Evolutionary conservation across 169 alveolate genomes (phyloP), one percentile per base, ranked within the genome.

Genomic region (Plasmodium chabaudi): DNA sequence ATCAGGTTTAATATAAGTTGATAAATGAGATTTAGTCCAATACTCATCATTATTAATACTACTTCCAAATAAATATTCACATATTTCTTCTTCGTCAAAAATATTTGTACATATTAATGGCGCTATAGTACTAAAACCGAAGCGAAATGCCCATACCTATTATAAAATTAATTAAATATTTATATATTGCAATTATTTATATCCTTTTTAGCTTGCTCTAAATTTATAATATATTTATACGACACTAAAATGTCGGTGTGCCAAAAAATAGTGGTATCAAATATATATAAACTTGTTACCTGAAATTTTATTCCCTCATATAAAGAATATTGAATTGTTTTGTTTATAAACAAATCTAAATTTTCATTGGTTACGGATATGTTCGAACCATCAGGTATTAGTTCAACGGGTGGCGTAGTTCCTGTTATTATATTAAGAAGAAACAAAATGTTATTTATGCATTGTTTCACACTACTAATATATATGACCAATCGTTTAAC

Each of bases 1-100:
- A 63, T 95, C 98, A 12, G 99, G 97, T 21, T 93, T 72, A 42
- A 97, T 88, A 72, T 94, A 94, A 53, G 94, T 96, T 72, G 87
- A 77, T 56, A 97, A 79, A 61, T 93, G 96, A 4, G 75, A 82
- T 72, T 42, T 49, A 2, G 94, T 93, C 96, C 96, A 93, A 70
- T 87, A 88, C 9, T 46, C 92, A 73, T 71, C 87, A 72, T 93
- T 93, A 39, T 84, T 92, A 55, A 65, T 57, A 44, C 60, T 65
- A 72, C 75, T 92, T 15, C 93, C 93, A 70, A 93, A 93, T 21
- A 92, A 55, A 25, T 64, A 84, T 19, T 77, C 89, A 25, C 93
- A 42, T 57, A 94, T 70, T 79, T 94, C 96, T 21, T 61, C 60
- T 46, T 89, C 92, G 42, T 88, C 94, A 82, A 92, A 94, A 57